Evolutionary conservation across 2,329 filamentous ascomycete species (phyloP).

Genomic region (Diaporthe capsici): DNA sequence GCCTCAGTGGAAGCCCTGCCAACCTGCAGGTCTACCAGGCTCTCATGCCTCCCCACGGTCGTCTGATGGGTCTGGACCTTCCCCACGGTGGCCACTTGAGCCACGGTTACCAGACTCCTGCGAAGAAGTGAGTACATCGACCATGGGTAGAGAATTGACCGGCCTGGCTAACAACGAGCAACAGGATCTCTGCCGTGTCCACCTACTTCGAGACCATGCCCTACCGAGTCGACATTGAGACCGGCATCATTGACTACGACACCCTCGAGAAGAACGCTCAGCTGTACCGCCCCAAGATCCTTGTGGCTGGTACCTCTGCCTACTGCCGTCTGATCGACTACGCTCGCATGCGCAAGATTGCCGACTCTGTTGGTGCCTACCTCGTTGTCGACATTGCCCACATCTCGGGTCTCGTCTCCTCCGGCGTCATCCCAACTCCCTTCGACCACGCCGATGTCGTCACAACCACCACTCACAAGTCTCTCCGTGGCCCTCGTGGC

Average conservation of each 20-base stretch:
- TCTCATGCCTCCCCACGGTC: constrained; percentile 94
- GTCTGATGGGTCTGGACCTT: constrained; percentile 96
- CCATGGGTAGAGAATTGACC: background rate
- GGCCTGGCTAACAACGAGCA: background rate
- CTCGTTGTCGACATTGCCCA: constrained; percentile 98
- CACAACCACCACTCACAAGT: constrained; percentile 99
- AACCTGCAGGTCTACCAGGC: constrained; percentile 99
- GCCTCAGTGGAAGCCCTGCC: constrained; percentile 91
- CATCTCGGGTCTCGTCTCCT: constrained; percentile 95
- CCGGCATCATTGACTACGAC: constrained; percentile 98
- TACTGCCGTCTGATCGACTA: constrained; percentile 99
- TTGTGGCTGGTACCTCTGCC: constrained; percentile 96
- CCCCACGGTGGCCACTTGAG: constrained; percentile 95
- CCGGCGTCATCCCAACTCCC: constrained; percentile 92
- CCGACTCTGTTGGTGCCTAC: constrained; percentile 93
- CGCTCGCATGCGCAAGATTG: constrained; percentile 94
- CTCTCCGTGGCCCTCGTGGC: constrained; percentile 94
- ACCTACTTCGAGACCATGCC: constrained; percentile 99
- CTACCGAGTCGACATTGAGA: constrained; percentile 90
- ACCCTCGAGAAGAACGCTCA: constrained; percentile 89
- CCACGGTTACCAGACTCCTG: constrained; percentile 97
- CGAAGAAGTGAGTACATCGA: constrained; percentile 78
- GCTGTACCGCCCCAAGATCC: constrained; percentile 95
- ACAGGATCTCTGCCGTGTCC: constrained; percentile 91
- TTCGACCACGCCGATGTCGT: constrained; percentile 96